Conservation (phyloP, 306 rosid genomes). For the Comarum palustre region DNA sequence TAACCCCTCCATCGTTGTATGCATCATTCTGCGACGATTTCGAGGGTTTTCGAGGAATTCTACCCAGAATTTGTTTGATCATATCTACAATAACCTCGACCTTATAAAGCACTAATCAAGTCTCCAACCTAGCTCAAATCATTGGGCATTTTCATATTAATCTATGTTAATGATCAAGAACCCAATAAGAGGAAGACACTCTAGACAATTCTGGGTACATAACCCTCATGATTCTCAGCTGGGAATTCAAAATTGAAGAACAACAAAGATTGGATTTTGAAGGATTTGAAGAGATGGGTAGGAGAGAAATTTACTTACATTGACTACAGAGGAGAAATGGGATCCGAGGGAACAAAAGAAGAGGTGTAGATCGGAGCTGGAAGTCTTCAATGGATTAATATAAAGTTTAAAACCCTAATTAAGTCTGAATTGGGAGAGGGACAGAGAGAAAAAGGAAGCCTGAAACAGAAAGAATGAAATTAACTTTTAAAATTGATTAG, state of each 20-base stretch:
- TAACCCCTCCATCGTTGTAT: conserved; percentile 35
- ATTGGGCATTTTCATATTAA: conserved; percentile 21
- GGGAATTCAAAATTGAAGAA: conserved; percentile 3
- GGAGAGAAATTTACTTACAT: conserved; percentile 35
- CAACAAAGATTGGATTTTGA: neutral
- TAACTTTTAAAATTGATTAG: neutral
- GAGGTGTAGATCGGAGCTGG: conserved; percentile 17
- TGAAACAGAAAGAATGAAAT: neutral
- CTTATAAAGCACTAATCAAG: conserved; percentile 14
- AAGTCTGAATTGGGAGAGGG: conserved; percentile 16
- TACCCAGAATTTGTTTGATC: conserved; percentile 54
- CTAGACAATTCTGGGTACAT: conserved; percentile 13
- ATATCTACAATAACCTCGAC: conserved; percentile 38
- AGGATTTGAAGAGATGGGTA: conserved; percentile 17
- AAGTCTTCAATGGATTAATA: conserved; percentile 23
- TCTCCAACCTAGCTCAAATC: conserved; percentile 17
- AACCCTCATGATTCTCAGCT: conserved; percentile 5
- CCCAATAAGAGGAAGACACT: conserved; percentile 19
- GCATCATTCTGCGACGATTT: conserved; percentile 40
- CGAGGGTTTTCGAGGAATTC: conserved; percentile 56
- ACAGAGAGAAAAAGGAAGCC: neutral
- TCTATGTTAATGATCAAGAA: neutral
- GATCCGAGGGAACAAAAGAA: conserved; percentile 14
- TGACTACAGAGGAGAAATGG: conserved; percentile 11
- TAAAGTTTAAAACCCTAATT: conserved; percentile 23